Evolutionary conservation across 352 stramenopile species (phyloP).

Genomic region (Pythium folliculosum): DNA sequence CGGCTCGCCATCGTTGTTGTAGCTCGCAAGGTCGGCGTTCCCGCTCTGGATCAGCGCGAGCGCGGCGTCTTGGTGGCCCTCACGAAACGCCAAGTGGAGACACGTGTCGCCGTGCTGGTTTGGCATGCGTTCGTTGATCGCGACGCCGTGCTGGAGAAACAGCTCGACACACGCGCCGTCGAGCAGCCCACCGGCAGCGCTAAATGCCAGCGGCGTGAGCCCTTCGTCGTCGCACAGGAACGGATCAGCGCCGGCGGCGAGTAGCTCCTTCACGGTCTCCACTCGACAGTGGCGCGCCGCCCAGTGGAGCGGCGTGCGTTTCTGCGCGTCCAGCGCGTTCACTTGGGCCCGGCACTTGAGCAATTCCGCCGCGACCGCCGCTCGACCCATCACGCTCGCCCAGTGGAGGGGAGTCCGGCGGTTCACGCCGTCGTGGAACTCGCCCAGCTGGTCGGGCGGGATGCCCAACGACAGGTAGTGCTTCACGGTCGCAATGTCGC

Average conservation of each 20-base stretch:
- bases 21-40: slow-evolving; percentile 48
- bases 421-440: slow-evolving; percentile 67
- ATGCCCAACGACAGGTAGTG: slow-evolving; percentile 60
- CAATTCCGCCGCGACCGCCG: slow-evolving; percentile 52
- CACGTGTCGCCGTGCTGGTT: slow-evolving; percentile 68
- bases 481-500: slow-evolving; percentile 52
- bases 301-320: slow-evolving; percentile 76
- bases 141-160: slow-evolving; percentile 52
- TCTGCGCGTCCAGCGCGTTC: slow-evolving; percentile 59
- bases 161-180: slow-evolving; percentile 48
- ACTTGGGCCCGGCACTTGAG: slow-evolving; percentile 50
- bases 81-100: slow-evolving; percentile 69
- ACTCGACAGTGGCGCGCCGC: slow-evolving; percentile 72
- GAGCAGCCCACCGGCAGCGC: slow-evolving; percentile 53
- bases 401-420: slow-evolving; percentile 72
- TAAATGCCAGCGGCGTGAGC: slow-evolving; percentile 69
- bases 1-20: slow-evolving; percentile 57
- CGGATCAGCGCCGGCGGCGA: slow-evolving; percentile 52
- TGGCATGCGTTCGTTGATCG: slow-evolving; percentile 47
- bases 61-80: slow-evolving; percentile 57
- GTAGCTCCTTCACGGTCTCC: slow-evolving; percentile 50
- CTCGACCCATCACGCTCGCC: slow-evolving; percentile 69
- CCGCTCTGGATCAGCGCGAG: slow-evolving; percentile 64
- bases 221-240: slow-evolving; percentile 56
- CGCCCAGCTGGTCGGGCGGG: slow-evolving; percentile 60